Conservation (phyloP, 805 yeast species). For the Saccharomycopsis synnaedendra region DNA sequence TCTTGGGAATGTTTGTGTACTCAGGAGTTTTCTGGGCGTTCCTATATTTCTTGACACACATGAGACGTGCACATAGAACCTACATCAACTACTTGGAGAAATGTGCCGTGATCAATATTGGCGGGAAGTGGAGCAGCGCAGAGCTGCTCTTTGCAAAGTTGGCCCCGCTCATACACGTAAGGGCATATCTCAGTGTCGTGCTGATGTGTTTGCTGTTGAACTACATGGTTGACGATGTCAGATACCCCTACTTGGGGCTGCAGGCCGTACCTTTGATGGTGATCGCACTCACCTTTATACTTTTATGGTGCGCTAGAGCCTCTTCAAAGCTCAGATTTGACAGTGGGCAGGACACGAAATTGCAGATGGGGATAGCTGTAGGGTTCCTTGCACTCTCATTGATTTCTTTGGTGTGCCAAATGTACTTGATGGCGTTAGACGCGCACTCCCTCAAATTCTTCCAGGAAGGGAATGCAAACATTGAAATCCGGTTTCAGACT, state of each 20-base stretch:
- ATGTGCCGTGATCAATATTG: not conserved
- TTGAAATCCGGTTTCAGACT: conserved; percentile 4
- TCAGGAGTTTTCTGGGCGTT: not conserved
- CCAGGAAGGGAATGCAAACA: not conserved
- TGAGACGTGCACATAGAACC: not conserved
- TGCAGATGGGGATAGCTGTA: not conserved
- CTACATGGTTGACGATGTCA: not conserved
- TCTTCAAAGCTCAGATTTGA: too few relatives aligned
- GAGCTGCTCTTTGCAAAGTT: not conserved
- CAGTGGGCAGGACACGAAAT: too few relatives aligned
- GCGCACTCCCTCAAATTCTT: not conserved
- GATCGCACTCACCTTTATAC: too few relatives aligned
- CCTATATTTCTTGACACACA: not conserved
- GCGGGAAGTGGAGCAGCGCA: not conserved
- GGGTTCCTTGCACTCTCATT: not conserved
- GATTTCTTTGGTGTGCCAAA: not conserved
- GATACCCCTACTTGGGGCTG: not conserved
- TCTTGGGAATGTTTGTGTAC: not conserved
- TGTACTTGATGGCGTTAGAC: not conserved
- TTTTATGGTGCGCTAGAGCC: too few relatives aligned
- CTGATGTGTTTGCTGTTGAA: not conserved
- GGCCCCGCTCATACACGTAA: not conserved
- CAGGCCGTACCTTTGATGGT: not conserved
- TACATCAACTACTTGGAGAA: not conserved
- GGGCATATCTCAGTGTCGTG: not conserved